A percentile compares a stretch with the other conserved stretches of the same genome.
Conservation (phyloP, 345 rosid species). For the Kandelia obovata region DNA sequence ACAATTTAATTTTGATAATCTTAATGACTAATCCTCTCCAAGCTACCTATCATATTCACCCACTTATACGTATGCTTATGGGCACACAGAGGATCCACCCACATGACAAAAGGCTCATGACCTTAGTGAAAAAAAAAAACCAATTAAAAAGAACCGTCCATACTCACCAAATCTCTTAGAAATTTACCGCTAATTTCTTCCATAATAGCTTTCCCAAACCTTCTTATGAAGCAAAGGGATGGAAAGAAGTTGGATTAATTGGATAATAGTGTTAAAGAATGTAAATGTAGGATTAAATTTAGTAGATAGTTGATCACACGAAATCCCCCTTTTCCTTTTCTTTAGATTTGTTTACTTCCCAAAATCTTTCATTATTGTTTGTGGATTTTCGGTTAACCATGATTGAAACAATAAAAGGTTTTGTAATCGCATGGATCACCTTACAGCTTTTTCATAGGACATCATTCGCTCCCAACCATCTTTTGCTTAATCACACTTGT, state of each 20-base stretch:
- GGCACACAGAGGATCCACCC: background rate
- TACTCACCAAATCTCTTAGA: background rate
- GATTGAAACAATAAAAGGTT: background rate
- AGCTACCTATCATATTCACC: background rate
- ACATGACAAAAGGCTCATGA: background rate
- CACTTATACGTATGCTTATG: background rate
- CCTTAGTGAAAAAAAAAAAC: background rate
- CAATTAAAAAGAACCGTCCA: background rate
- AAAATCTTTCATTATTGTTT: background rate
- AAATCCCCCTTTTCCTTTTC: background rate
- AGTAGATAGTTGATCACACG: background rate
- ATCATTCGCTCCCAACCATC: background rate
- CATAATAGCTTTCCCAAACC: background rate
- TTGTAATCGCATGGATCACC: background rate
- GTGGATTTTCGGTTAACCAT: background rate
- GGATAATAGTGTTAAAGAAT: background rate
- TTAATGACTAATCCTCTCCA: no score
- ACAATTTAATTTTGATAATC: no score
- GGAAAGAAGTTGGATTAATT: background rate
- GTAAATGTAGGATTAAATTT: background rate
- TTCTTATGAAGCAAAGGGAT: background rate
- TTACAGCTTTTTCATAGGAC: background rate
- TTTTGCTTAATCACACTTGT: background rate
- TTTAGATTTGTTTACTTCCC: background rate
- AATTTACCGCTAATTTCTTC: background rate